Evolutionary conservation across 495 filamentous ascomycete genomes (phyloP).

Genomic region (Annulohypoxylon stygium): DNA sequence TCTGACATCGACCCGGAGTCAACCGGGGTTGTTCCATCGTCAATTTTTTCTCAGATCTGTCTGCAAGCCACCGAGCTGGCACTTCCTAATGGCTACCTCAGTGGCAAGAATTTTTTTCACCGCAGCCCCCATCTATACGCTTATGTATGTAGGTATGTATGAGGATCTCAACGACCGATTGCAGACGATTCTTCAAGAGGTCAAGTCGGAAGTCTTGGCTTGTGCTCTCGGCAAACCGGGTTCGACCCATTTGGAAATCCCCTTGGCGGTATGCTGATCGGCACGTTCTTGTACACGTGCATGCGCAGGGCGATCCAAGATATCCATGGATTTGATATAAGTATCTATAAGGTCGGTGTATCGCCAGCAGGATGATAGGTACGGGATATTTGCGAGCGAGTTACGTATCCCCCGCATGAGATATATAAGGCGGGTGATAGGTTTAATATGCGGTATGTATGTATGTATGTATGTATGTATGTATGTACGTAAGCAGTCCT

Average conservation of each 20-base stretch:
- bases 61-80: constrained; percentile 27
- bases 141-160: constrained; percentile 5
- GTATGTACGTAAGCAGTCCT: constrained; percentile 26
- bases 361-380: constrained; percentile 36
- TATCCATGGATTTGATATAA: constrained; percentile 14
- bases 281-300: constrained; percentile 28
- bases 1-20: constrained; percentile 46
- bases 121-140: neutral
- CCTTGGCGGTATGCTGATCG: constrained; percentile 25
- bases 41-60: constrained; percentile 41
- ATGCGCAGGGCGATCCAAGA: constrained; percentile 29
- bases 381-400: constrained; percentile 35
- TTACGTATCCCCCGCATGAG: constrained; percentile 38
- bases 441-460: constrained; percentile 14
- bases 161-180: constrained; percentile 3
- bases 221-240: constrained; percentile 22
- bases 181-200: constrained; percentile 22
- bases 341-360: constrained; percentile 17
- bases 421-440: constrained; percentile 30
- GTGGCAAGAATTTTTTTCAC: constrained; percentile 6
- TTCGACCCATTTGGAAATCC: constrained; percentile 9
- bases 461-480: constrained; percentile 34
- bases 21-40: constrained; percentile 42
- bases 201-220: constrained; percentile 3
- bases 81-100: constrained; percentile 9